Evolutionary conservation across 139 green algal genomes (phyloP).

Genomic region (Deuterostichococcus epilithicus): DNA sequence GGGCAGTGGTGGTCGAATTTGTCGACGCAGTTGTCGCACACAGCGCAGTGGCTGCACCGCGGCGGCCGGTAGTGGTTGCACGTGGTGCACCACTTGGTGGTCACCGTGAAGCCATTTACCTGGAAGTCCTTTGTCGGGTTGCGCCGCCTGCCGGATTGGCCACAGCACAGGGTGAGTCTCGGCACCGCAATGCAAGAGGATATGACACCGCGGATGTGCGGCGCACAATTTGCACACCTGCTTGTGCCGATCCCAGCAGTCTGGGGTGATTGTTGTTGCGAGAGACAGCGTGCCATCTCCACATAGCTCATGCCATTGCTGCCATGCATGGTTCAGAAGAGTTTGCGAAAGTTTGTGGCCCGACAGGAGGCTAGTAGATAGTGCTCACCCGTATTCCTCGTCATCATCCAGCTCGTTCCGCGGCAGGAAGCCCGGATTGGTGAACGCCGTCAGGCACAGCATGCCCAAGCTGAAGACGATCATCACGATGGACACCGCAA

Average conservation of each 20-base stretch:
- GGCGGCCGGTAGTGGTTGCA: conserved; percentile 93
- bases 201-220: too few species aligned
- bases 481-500: conserved; percentile 21
- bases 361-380: too few species aligned
- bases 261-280: too few species aligned
- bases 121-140: conserved; percentile 34
- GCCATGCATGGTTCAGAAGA: too few species aligned
- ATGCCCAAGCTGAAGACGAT: conserved; percentile 44
- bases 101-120: conserved; percentile 60
- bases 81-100: conserved; percentile 74
- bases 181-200: too few species aligned
- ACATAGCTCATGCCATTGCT: too few species aligned
- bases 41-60: conserved; percentile 88
- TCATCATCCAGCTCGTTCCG: conserved; percentile 35
- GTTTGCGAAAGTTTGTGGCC: too few species aligned
- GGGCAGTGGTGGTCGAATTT: conserved; percentile 99
- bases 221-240: too few species aligned
- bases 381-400: not conserved
- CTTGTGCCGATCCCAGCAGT: too few species aligned
- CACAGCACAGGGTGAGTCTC: too few species aligned
- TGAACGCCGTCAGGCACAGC: conserved; percentile 71
- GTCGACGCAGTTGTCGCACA: conserved; percentile 98
- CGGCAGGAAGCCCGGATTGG: conserved; percentile 90
- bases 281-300: too few species aligned
- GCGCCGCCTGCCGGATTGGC: conserved; percentile 16